phyloP scores from a whole-genome alignment of 371 early-diverging fungal genomes.

The Thermomucor indicae-seudaticae region DNA sequence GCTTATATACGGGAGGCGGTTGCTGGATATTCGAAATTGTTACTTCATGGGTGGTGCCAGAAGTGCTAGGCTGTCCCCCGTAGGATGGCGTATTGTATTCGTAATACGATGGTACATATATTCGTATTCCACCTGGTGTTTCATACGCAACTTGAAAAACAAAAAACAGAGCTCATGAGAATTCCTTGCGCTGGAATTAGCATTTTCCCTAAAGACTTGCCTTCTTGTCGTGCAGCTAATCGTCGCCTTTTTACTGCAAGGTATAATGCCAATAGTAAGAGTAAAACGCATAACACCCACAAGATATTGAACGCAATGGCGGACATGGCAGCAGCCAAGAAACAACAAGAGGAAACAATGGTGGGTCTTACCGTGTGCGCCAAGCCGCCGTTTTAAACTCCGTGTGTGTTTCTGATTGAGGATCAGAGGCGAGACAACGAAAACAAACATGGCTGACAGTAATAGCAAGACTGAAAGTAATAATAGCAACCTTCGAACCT shows the following conservation, averaged over 20 bases:
- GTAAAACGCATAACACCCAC: neutral
- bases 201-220: too few species aligned
- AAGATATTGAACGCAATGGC: slow-evolving; percentile 1
- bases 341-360: neutral
- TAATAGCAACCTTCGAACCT: slow-evolving; percentile 14
- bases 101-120: neutral
- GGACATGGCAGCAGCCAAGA: neutral
- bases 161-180: too few species aligned
- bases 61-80: neutral
- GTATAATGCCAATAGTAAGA: neutral
- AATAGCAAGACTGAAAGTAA: neutral
- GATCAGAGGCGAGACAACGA: neutral
- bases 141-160: neutral
- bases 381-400: too few species aligned
- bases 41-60: too few species aligned
- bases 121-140: neutral
- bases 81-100: neutral
- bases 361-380: neutral
- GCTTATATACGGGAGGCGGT: slow-evolving; percentile 10
- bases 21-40: neutral
- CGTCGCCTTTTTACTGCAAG: slow-evolving; percentile 1
- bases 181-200: neutral
- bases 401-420: neutral
- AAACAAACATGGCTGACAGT: neutral
- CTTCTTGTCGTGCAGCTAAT: neutral